These are phyloP conservation scores for Sordariomycetes sp. DNA, from an alignment of 2,329 filamentous ascomycete species.

Conservation along the genomic window DNA sequence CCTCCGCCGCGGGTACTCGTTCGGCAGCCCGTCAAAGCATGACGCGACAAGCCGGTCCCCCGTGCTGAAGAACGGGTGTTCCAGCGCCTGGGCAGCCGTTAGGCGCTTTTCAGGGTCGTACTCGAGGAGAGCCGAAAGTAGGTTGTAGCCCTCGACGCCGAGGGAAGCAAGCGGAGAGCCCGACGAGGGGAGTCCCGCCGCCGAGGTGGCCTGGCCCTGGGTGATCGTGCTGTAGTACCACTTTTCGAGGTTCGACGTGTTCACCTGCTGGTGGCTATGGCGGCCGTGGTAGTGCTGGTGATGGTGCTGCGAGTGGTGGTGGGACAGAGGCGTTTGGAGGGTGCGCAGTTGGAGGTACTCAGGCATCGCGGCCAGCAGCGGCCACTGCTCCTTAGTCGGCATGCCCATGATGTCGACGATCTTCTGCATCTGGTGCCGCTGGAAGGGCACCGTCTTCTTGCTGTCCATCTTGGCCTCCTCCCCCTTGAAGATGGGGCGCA, in stretches of 20 bases:
- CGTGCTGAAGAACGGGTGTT: conserved; percentile 77
- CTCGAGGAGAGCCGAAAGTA: conserved; percentile 72
- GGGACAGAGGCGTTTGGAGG: conserved; percentile 33
- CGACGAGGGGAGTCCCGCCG: conserved; percentile 25
- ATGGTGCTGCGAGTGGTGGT: conserved; percentile 33
- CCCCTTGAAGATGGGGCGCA: conserved; percentile 94
- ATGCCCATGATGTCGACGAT: conserved; percentile 94
- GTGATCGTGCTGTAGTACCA: conserved; percentile 66
- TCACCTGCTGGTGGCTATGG: conserved; percentile 14
- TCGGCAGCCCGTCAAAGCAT: conserved; percentile 82
- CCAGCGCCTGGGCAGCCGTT: conserved; percentile 77
- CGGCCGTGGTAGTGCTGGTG: conserved; percentile 27
- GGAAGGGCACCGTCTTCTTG: conserved; percentile 95
- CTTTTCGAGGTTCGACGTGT: conserved; percentile 51
- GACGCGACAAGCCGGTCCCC: conserved; percentile 63
- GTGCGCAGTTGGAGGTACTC: conserved; percentile 63
- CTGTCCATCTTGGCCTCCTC: conserved; percentile 98
- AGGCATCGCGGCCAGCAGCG: conserved; percentile 70
- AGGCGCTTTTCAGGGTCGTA: conserved; percentile 86
- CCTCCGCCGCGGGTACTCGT: conserved; percentile 77
- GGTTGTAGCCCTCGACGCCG: conserved; percentile 64
- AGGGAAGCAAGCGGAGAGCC: conserved; percentile 40
- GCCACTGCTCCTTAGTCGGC: conserved; percentile 82
- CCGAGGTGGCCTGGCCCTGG: conserved; percentile 34
- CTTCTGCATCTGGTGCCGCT: conserved; percentile 97